Evolutionary conservation across 352 stramenopile genomes (phyloP).

Genomic region (Phytophthora tubulina): DNA sequence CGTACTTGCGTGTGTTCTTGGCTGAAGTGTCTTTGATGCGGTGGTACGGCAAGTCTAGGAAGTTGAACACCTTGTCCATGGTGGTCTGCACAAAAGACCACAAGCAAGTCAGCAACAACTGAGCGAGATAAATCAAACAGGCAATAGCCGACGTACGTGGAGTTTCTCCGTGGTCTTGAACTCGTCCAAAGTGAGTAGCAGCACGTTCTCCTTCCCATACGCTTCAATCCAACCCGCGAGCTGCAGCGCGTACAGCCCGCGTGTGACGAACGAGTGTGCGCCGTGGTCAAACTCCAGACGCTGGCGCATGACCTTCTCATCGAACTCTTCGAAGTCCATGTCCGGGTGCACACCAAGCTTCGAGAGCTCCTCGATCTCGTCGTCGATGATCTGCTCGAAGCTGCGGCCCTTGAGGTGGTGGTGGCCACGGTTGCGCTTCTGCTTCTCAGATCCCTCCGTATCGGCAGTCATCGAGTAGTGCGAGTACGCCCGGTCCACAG

Average conservation of each 20-base stretch:
- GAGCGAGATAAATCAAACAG: not conserved
- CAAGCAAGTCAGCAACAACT: constrained; percentile 24
- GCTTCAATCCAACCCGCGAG: constrained; percentile 93
- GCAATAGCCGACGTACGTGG: constrained; percentile 51
- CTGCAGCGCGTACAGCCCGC: constrained; percentile 96
- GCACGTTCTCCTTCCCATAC: constrained; percentile 91
- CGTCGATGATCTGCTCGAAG: constrained; percentile 82
- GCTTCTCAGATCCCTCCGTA: constrained; percentile 71
- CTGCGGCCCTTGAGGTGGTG: constrained; percentile 65
- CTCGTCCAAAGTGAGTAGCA: constrained; percentile 95
- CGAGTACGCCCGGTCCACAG: constrained; percentile 87
- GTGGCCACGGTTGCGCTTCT: constrained; percentile 84
- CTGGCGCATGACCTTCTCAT: constrained; percentile 64
- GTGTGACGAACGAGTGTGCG: constrained; percentile 83
- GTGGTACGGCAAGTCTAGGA: constrained; percentile 86
- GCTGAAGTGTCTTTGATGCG: constrained; percentile 81
- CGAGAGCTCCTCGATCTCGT: constrained; percentile 74
- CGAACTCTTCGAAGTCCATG: constrained; percentile 81
- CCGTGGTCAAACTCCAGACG: constrained; percentile 66
- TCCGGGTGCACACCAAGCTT: constrained; percentile 72
- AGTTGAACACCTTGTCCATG: constrained; percentile 88
- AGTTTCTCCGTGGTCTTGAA: constrained; percentile 84
- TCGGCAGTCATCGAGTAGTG: constrained; percentile 92
- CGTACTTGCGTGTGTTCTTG: constrained; percentile 92
- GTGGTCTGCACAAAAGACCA: constrained; percentile 46